Conservation (phyloP, 352 stramenopile genomes). For the Pythium coloratum region DNA sequence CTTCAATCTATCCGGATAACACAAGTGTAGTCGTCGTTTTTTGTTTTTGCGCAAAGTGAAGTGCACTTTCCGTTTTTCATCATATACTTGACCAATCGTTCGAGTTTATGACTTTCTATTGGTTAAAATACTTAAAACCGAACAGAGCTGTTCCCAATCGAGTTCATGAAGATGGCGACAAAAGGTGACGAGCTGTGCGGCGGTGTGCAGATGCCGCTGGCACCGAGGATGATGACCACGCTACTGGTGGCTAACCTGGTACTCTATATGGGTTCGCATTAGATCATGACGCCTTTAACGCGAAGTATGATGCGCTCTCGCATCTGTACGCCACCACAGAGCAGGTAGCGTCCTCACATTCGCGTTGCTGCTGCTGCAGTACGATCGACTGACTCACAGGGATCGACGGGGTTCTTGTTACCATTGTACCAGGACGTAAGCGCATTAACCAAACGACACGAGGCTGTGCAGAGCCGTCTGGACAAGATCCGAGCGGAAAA, state of each 20-base stretch:
- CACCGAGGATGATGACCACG: neutral
- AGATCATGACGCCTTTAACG: slow-evolving; percentile 1
- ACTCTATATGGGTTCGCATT: neutral
- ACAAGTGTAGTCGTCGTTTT: too few species aligned
- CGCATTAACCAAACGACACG: slow-evolving; percentile 24
- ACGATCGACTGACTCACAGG: too few species aligned
- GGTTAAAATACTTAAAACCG: too few species aligned
- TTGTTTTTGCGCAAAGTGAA: too few species aligned
- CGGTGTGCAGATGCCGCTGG: neutral
- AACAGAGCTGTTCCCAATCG: too few species aligned
- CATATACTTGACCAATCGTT: too few species aligned
- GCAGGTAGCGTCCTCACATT: slow-evolving; percentile 14
- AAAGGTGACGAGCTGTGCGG: neutral
- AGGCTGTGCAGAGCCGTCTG: slow-evolving; percentile 19
- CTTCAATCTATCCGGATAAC: too few species aligned
- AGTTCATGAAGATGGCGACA: neutral
- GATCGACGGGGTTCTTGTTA: too few species aligned
- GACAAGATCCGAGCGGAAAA: slow-evolving; percentile 37
- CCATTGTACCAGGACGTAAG: slow-evolving; percentile 24
- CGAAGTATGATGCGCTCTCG: slow-evolving; percentile 28
- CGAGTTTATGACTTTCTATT: too few species aligned
- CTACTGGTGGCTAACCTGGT: neutral
- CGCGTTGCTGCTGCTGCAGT: too few species aligned
- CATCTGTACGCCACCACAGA: slow-evolving; percentile 26
- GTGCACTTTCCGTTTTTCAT: neutral